Base-by-base conservation (phyloP, 768 basidiomycete genomes). In the Lactarius sanguifluus region DNA sequence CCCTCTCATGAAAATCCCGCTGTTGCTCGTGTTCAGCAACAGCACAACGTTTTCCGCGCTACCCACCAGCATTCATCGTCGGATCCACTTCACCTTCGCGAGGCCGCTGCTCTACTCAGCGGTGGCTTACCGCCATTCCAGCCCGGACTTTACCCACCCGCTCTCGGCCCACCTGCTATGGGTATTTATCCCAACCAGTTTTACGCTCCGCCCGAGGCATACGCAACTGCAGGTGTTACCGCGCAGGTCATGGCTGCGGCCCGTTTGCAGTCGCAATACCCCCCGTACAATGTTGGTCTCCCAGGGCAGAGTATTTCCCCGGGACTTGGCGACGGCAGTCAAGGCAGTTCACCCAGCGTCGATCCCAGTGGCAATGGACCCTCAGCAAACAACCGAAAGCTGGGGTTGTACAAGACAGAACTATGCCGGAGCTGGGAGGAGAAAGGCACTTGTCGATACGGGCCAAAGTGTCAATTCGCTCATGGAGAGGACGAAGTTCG, bases 351-450 rank as follows among this genome's bases (percentile, higher is more conserved):
- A 69, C 62, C 65, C 0, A 23, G 40, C 70, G 72, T 73, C 45
- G 72, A 77, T 23, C 75, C 77, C 45, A 73, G 45, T 34, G 81
- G 81, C 56, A 81, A 79, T 57, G 92, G 92, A 0, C 93, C 93
- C 18, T 94, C 91, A 69, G 90, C 92, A 12, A 95, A 95, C 78
- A 96, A 96, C 74, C 84, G 94, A 72, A 96, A 96, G 79, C 78
- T 94, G 30, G 92, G 91, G 20, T 74, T 96, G 57, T 96, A 96
- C 81, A 96, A 96, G 81, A 95, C 94, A 0, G 90, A 94, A 75
- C 70, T 94, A 57, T 94, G 93, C 76, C 81, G 90, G 69, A 95
- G 93, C 75, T 94, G 93, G 92, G 92, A 94, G 75, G 92, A 94
- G 78, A 94, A 94, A 74, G 91, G 91, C 2, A 77, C 85, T 18